Base-by-base conservation (phyloP, 2,329 filamentous ascomycete genomes). In the Penicillium digitatum region DNA sequence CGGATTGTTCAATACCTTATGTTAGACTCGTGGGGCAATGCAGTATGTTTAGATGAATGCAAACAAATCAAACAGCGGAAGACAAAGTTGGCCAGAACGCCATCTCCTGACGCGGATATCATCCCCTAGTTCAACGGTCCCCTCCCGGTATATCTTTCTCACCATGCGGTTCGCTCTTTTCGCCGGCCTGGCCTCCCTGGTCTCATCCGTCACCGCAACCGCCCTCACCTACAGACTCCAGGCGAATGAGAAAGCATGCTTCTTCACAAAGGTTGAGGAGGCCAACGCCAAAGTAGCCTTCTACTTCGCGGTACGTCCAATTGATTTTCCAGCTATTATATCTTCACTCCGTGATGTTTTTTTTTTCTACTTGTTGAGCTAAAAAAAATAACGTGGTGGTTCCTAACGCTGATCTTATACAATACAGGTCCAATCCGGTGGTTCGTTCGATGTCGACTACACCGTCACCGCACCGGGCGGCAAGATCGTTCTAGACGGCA, bases 391-490 rank as follows among this genome's bases (percentile, higher is more conserved):
- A 27, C 11, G 12, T 16, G 10, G 29, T 55, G 38, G 14, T 11
- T 5, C 26, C 20, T 6, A 34, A 42, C 27, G 6, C 56, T 63
- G 29, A 65, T 26, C 26, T 24, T 50, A 14, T 52, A 20, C n/a
- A 16, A 18, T 59, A 3, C 47, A 96, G 92, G 92, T 96, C 44
- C 94, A 99, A 95, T 93, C 92, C 9, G 94, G 94, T 70, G 95
- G 94, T 66, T 93, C 91, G 29, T 99, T 99, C 78, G 94, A 99
- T 79, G 83, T 99, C 76, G 91, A 97, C 74, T 99, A 96, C 78
- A 77, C 84, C 56, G 93, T 99, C 53, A 83, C 86, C 47, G 91
- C 90, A 20, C 94, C 95, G 27, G 84, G 83, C 63, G 86, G 88
- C 69, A 92, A 88, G 75, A 75, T 90, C 58, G 87, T 99, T 58